Percentiles rank a stretch among this genome's conserved stretches.
Conservation (phyloP, 208 protist species). For the Trypanosoma theileri region DNA sequence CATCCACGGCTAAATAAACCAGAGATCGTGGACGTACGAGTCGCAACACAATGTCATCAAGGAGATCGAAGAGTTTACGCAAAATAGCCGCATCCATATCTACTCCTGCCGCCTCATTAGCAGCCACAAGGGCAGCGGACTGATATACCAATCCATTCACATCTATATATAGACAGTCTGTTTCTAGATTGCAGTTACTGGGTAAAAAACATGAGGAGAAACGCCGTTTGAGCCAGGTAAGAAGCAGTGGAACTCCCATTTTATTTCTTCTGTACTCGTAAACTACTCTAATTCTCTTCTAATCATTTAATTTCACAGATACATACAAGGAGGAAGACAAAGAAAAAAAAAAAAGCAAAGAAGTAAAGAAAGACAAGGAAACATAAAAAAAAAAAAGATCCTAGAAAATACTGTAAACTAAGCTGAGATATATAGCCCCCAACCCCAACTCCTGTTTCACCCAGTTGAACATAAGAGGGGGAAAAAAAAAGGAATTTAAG, state of each 20-base stretch:
- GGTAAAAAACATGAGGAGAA: slow-evolving; percentile 84
- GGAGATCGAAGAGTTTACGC: slow-evolving; percentile 65
- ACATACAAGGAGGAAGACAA: not conserved
- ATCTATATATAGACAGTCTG: slow-evolving; percentile 84
- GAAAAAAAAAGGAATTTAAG: not conserved
- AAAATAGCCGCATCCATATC: slow-evolving; percentile 74
- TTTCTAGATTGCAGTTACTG: slow-evolving; percentile 31
- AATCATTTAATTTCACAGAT: not conserved
- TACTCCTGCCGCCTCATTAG: slow-evolving; percentile 35
- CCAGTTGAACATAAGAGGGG: not conserved
- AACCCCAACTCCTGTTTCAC: not conserved
- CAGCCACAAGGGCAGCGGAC: slow-evolving; percentile 57
- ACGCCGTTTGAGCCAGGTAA: slow-evolving; percentile 79
- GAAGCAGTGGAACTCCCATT: slow-evolving; percentile 86
- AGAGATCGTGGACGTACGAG: slow-evolving; percentile 94
- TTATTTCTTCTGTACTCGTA: slow-evolving; percentile 1
- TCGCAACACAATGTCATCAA: slow-evolving; percentile 78
- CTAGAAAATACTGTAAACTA: not conserved
- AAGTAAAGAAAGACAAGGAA: not conserved
- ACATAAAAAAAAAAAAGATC: slow-evolving; percentile 7
- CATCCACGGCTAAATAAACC: slow-evolving; percentile 97
- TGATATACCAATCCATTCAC: slow-evolving; percentile 88
- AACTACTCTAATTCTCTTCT: not conserved
- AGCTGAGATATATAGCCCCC: too few species aligned
- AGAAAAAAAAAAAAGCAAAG: not conserved